Conservation (phyloP, 192 early-diverging fungal genomes). For the Rhizoclosmatium globosum region DNA sequence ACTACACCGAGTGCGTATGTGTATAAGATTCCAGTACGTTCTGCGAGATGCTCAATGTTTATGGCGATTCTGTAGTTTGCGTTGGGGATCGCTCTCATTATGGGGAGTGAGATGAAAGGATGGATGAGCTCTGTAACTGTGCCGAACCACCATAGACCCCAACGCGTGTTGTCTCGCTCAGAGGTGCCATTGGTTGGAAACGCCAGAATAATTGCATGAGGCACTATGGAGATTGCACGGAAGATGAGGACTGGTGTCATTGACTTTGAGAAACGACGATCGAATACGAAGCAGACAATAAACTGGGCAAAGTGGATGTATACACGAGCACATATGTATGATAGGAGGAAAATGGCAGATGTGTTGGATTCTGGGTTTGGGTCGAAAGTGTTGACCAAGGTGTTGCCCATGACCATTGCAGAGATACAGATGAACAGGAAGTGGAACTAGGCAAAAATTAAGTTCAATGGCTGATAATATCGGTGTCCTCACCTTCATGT, state of each 20-base stretch:
- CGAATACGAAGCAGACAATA: background rate
- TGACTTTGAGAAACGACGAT: background rate
- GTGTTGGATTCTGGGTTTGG: slow-evolving; percentile 14
- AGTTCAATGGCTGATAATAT: too few relatives aligned
- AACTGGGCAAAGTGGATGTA: background rate
- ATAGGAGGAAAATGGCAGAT: slow-evolving; percentile 3
- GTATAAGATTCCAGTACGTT: background rate
- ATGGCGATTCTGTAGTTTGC: too few relatives aligned
- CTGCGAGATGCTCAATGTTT: slow-evolving; percentile 15
- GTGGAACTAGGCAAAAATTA: background rate
- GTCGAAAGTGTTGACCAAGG: background rate
- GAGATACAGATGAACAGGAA: background rate
- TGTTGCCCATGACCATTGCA: slow-evolving; percentile 15
- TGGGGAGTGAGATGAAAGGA: too few relatives aligned
- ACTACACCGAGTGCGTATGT: background rate
- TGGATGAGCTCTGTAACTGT: background rate
- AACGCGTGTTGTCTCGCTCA: background rate
- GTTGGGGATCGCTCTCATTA: too few relatives aligned
- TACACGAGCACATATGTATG: background rate
- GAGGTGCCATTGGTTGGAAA: slow-evolving; percentile 4
- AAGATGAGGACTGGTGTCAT: too few relatives aligned
- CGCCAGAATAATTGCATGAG: background rate
- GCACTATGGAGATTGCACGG: background rate
- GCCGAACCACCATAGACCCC: background rate
- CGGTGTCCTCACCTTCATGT: too few relatives aligned